Evolutionary conservation across 2,329 filamentous ascomycete genomes (phyloP).

Genomic region (Hymenoscyphus repandus): DNA sequence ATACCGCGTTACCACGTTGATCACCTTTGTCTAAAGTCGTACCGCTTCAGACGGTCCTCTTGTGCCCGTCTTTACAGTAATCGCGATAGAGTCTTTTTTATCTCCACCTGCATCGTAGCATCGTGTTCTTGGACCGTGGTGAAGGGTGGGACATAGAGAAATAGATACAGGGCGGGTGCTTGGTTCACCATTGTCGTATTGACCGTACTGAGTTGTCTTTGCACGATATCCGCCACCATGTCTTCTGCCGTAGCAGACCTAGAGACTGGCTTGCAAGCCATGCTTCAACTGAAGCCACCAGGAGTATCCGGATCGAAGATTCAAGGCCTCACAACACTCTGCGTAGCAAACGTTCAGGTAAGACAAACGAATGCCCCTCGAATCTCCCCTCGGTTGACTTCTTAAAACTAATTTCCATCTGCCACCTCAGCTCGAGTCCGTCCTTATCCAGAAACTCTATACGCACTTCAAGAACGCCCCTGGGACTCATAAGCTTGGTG

Average conservation of each 20-base stretch:
- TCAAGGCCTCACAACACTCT: slow-evolving; percentile 77
- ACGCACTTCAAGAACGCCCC: slow-evolving; percentile 96
- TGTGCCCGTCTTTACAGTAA: slow-evolving; percentile 19
- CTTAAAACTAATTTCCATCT: not conserved
- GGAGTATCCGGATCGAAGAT: slow-evolving; percentile 94
- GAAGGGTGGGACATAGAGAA: slow-evolving; percentile 18
- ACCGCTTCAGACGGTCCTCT: not conserved
- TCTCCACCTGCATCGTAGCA: slow-evolving; percentile 24
- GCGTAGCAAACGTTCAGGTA: slow-evolving; percentile 88
- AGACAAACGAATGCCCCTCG: slow-evolving; percentile 27
- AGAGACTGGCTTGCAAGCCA: slow-evolving; percentile 83
- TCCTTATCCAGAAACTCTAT: slow-evolving; percentile 92
- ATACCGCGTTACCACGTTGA: not conserved
- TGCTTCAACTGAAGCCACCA: slow-evolving; percentile 86
- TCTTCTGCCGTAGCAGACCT: slow-evolving; percentile 85
- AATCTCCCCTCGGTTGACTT: not conserved
- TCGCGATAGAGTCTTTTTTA: slow-evolving; percentile 19
- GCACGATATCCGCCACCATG: slow-evolving; percentile 41
- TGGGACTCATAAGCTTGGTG: slow-evolving; percentile 93
- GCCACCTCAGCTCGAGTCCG: slow-evolving; percentile 73
- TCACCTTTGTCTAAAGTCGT: not conserved
- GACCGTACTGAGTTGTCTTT: slow-evolving; percentile 5
- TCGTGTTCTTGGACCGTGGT: slow-evolving; percentile 18
- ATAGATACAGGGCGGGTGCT: slow-evolving; percentile 16
- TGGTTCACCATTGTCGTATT: not conserved